Conservation (phyloP, 805 yeast species). For the Ogataea henricii region DNA sequence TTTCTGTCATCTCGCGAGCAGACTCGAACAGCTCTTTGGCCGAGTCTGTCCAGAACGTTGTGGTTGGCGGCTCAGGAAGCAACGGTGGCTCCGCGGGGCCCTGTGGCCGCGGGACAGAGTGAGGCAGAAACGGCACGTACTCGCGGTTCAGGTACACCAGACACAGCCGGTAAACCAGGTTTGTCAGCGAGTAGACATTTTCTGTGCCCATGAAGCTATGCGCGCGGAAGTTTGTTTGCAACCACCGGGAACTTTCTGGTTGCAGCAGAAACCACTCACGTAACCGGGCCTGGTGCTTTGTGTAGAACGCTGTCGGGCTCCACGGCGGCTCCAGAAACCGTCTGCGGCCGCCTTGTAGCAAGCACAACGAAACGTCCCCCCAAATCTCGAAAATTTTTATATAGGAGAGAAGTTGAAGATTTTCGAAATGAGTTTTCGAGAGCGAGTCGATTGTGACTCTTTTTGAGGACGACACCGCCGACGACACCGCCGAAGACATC, state of each 20-base stretch:
- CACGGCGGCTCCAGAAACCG: constrained; percentile 6
- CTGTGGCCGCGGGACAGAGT: constrained; percentile 10
- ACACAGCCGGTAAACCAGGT: constrained; percentile 7
- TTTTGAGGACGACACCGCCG: neutral
- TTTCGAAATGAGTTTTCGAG: neutral
- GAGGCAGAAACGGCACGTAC: constrained; percentile 15
- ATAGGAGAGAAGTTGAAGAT: constrained; percentile 2
- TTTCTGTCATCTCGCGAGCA: constrained; percentile 11
- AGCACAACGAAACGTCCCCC: constrained; percentile 14
- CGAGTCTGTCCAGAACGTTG: constrained; percentile 3
- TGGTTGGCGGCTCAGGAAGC: constrained; percentile 11
- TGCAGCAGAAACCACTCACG: constrained; percentile 1
- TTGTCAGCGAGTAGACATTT: neutral
- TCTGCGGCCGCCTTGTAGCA: constrained; percentile 12
- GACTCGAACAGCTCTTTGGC: constrained; percentile 3
- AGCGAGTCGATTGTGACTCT: constrained; percentile 1
- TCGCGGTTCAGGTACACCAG: constrained; percentile 11
- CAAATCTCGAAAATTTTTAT: constrained; percentile 11
- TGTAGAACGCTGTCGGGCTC: constrained; percentile 5
- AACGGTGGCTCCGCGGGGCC: constrained; percentile 14
- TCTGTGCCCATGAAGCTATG: constrained; percentile 8
- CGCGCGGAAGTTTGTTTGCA: constrained; percentile 1
- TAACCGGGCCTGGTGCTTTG: neutral
- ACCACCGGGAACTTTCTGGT: constrained; percentile 8
- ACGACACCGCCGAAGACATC: neutral